Conservation (phyloP, 345 rosid genomes). For the Euphorbia tirucalli region DNA sequence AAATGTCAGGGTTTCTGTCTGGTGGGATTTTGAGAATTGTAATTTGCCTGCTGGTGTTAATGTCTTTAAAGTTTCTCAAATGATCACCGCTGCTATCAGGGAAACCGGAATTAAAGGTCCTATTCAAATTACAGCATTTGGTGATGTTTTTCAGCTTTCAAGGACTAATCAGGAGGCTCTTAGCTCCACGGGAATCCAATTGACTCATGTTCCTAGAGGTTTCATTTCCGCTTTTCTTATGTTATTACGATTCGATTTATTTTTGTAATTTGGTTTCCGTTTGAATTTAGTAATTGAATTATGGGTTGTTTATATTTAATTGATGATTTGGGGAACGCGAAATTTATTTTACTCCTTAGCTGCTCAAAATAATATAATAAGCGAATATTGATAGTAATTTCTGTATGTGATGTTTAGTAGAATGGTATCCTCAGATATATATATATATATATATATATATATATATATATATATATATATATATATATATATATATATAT, state of each 20-base stretch:
- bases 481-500: too few species aligned
- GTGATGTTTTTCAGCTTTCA: slow-evolving; percentile 66
- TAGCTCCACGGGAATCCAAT: slow-evolving; percentile 61
- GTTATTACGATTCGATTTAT: neutral
- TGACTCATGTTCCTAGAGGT: slow-evolving; percentile 78
- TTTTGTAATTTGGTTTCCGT: neutral
- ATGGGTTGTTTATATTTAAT: neutral
- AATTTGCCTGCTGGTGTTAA: slow-evolving; percentile 54
- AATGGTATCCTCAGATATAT: too few species aligned
- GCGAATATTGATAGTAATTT: too few species aligned
- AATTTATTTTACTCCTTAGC: too few species aligned
- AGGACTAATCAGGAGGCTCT: slow-evolving; percentile 75
- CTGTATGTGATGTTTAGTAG: too few species aligned
- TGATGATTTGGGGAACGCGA: too few species aligned
- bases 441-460: too few species aligned
- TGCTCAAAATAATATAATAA: too few species aligned
- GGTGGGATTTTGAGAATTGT: slow-evolving; percentile 99
- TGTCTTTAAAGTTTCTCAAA: slow-evolving; percentile 49
- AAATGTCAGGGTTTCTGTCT: slow-evolving; percentile 63
- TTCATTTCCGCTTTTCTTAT: neutral
- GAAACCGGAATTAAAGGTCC: slow-evolving; percentile 77
- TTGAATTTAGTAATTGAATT: neutral
- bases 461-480: too few species aligned
- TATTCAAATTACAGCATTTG: slow-evolving; percentile 70
- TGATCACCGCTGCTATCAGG: slow-evolving; percentile 64